Percentiles rank a stretch among this genome's conserved stretches.
These are phyloP conservation scores for Drosera spatulata DNA, from an alignment of 179 eudicot species.

Conservation along the genomic window DNA sequence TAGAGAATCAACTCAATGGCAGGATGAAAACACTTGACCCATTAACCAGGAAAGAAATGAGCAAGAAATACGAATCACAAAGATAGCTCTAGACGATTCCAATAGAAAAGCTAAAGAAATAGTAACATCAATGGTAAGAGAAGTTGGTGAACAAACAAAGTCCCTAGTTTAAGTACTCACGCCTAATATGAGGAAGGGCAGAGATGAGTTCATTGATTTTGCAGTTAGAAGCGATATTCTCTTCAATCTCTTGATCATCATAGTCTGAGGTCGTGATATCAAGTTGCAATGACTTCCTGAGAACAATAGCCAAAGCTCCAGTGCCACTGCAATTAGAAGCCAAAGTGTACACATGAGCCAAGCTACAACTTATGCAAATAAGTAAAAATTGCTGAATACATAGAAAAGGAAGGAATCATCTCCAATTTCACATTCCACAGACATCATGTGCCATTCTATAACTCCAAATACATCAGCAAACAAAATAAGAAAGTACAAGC, in stretches of 20 bases:
- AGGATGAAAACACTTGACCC: too few species aligned
- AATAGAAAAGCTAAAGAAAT: too few species aligned
- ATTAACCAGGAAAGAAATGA: too few species aligned
- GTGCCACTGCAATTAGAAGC: conserved; percentile 62
- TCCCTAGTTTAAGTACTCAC: conserved; percentile 26
- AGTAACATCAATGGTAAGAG: neutral
- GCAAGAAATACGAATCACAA: too few species aligned
- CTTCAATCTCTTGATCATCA: conserved; percentile 85
- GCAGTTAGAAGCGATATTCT: conserved; percentile 82
- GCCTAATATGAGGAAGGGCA: conserved; percentile 72
- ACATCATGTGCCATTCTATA: too few species aligned
- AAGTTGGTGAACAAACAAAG: neutral
- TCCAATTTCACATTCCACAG: too few species aligned
- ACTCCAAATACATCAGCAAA: too few species aligned
- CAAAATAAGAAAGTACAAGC: too few species aligned
- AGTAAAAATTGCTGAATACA: neutral
- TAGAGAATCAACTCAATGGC: too few species aligned
- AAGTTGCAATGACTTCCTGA: conserved; percentile 55
- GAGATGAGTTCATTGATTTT: conserved; percentile 58
- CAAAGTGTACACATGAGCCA: conserved; percentile 8
- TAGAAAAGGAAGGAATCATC: too few species aligned
- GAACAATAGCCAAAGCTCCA: conserved; percentile 84
- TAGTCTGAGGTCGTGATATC: conserved; percentile 93
- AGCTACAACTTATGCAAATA: neutral
- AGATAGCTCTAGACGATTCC: too few species aligned